Evolutionary conservation across 2,329 filamentous ascomycete genomes (phyloP).

Genomic region (Alternaria triticimaculans): DNA sequence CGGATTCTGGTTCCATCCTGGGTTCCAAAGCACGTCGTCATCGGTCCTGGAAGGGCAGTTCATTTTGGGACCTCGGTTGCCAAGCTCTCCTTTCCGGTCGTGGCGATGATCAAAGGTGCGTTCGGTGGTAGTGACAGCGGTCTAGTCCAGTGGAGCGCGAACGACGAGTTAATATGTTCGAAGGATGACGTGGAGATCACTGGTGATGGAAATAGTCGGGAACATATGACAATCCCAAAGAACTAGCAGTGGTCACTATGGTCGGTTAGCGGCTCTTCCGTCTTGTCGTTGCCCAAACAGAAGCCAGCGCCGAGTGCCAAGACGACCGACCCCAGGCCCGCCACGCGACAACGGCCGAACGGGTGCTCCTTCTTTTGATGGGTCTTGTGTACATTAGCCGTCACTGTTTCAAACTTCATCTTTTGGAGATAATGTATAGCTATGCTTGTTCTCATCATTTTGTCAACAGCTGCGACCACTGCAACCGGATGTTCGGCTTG

Average conservation of each 20-base stretch:
- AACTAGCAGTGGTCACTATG: constrained; percentile 12
- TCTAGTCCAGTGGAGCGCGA: neutral
- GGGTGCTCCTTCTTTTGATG: neutral
- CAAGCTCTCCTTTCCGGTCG: neutral
- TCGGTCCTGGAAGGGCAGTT: constrained; percentile 42
- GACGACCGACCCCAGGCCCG: constrained; percentile 10
- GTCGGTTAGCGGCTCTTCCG: constrained; percentile 29
- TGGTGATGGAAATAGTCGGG: constrained; percentile 15
- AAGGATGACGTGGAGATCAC: constrained; percentile 24
- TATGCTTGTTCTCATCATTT: neutral
- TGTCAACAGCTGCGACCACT: neutral
- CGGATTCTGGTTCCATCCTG: constrained; percentile 41
- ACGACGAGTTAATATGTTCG: constrained; percentile 3
- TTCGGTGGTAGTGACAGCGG: neutral
- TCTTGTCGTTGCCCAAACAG: constrained; percentile 19
- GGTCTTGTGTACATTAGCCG: neutral
- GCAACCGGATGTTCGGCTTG: neutral
- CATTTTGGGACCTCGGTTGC: constrained; percentile 21
- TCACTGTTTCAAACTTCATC: neutral
- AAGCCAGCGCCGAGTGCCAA: constrained; percentile 25
- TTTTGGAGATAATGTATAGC: neutral
- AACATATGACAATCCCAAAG: constrained; percentile 22
- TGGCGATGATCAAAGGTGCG: neutral
- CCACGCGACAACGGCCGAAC: constrained; percentile 17
- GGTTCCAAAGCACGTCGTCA: constrained; percentile 32